Conservation (phyloP, 2,329 filamentous ascomycete species). For the Ophioceras dolichostomum region DNA sequence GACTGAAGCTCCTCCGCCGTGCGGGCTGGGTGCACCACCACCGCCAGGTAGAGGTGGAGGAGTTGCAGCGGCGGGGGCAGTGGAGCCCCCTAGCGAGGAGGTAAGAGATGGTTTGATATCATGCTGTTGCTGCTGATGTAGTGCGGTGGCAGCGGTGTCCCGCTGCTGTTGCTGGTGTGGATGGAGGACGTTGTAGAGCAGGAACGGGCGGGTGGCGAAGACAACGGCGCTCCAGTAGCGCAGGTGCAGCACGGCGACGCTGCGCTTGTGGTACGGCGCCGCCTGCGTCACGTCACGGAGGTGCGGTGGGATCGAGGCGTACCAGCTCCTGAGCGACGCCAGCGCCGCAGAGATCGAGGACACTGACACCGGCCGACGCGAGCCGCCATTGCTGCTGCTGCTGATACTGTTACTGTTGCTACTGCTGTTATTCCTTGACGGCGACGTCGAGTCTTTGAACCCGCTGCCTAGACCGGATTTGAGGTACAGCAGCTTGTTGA, state of each 20-base stretch:
- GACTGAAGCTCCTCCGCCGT: background rate
- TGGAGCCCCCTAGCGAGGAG: too few species aligned
- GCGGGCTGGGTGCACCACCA: too few species aligned
- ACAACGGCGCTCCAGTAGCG: constrained; percentile 12
- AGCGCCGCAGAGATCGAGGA: constrained; percentile 9
- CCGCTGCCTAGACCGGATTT: background rate
- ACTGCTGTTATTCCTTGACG: background rate
- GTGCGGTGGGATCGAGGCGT: constrained; percentile 11
- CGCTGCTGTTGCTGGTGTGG: background rate
- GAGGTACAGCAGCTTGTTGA: constrained; percentile 9
- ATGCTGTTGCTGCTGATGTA: background rate
- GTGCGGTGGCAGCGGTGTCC: background rate
- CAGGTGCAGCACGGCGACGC: constrained; percentile 12
- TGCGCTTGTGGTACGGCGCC: constrained; percentile 11
- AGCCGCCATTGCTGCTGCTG: background rate
- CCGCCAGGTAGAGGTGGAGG: too few species aligned
- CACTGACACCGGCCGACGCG: constrained; percentile 5
- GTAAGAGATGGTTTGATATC: background rate
- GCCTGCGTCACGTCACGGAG: constrained; percentile 10
- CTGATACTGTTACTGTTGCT: too few species aligned
- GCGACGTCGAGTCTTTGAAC: background rate
- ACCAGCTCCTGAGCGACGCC: constrained; percentile 9
- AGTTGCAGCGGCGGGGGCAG: too few species aligned
- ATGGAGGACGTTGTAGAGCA: constrained; percentile 11
- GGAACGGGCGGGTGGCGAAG: constrained; percentile 20